Evolutionary conservation across 148 eudicot genomes (phyloP).

Genomic region (Gaultheria prostrata): DNA sequence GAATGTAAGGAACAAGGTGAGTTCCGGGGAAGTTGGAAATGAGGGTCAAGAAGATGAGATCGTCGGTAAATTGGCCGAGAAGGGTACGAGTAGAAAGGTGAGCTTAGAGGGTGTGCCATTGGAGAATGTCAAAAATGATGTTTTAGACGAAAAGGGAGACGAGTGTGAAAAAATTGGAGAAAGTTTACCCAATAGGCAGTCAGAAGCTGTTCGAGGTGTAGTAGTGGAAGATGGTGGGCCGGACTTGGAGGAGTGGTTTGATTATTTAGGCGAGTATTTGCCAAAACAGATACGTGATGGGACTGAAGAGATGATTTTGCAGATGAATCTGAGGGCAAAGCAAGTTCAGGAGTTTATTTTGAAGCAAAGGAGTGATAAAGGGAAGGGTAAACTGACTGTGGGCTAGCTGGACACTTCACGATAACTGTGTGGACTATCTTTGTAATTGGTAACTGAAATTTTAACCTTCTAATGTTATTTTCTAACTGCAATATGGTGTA

Average conservation of each 20-base stretch:
- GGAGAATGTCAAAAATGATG: slow-evolving; percentile 16
- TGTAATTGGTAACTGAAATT: slow-evolving; percentile 9
- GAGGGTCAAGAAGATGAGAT: slow-evolving; percentile 17
- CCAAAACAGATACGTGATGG: slow-evolving; percentile 52
- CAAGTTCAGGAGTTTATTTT: slow-evolving; percentile 52
- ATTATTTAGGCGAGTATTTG: slow-evolving; percentile 51
- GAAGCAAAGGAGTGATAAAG: slow-evolving; percentile 40
- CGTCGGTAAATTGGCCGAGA: slow-evolving; percentile 22
- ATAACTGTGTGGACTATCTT: not conserved
- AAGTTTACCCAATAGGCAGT: not conserved
- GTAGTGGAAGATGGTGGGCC: slow-evolving; percentile 21
- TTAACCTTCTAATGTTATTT: slow-evolving; percentile 1
- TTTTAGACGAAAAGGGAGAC: slow-evolving; percentile 9
- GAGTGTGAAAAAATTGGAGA: slow-evolving; percentile 11
- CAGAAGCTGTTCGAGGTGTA: slow-evolving; percentile 9
- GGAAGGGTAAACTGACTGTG: slow-evolving; percentile 26
- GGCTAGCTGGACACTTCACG: slow-evolving; percentile 14
- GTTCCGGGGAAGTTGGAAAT: slow-evolving; percentile 7
- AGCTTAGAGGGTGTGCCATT: slow-evolving; percentile 18
- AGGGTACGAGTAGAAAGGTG: slow-evolving; percentile 38
- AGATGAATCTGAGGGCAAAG: slow-evolving; percentile 47
- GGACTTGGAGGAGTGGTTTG: slow-evolving; percentile 74
- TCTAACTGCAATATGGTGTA: not conserved
- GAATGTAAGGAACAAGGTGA: slow-evolving; percentile 6
- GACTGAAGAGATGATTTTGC: slow-evolving; percentile 52